Percentiles rank a stretch among this genome's conserved stretches.
Conservation (phyloP, 345 rosid species). For the Limnanthes douglasii region DNA sequence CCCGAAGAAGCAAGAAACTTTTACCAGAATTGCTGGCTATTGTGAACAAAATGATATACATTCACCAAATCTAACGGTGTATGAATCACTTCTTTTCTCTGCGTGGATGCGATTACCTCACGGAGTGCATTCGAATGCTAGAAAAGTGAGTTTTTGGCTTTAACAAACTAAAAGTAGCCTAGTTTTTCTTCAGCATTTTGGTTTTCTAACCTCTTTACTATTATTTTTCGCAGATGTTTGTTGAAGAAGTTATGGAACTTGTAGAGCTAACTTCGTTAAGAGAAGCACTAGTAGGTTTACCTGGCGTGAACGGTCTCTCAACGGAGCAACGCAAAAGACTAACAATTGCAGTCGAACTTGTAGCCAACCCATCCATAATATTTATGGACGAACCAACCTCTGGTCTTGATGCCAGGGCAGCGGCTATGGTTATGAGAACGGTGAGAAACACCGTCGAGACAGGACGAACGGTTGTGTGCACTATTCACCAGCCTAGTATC, state of each 20-base stretch:
- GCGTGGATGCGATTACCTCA: constrained; percentile 50
- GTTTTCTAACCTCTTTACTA: background rate
- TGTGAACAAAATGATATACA: constrained; percentile 68
- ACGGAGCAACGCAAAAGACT: constrained; percentile 55
- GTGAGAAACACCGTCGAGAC: constrained; percentile 62
- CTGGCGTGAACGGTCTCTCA: constrained; percentile 45
- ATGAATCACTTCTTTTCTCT: constrained; percentile 44
- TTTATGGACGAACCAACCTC: constrained; percentile 78
- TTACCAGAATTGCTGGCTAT: constrained; percentile 55
- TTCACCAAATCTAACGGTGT: constrained; percentile 53
- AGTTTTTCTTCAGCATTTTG: background rate
- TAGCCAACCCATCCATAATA: constrained; percentile 59
- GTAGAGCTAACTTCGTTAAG: constrained; percentile 37
- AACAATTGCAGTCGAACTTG: constrained; percentile 57
- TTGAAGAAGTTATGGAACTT: constrained; percentile 70
- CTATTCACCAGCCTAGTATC: constrained; percentile 69
- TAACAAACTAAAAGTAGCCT: background rate
- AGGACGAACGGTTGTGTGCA: constrained; percentile 57
- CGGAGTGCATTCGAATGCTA: constrained; percentile 26
- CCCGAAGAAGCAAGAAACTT: constrained; percentile 57
- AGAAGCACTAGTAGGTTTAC: constrained; percentile 47
- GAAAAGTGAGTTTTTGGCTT: constrained; percentile 19
- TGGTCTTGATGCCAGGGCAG: constrained; percentile 66
- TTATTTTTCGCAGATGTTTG: constrained; percentile 29
- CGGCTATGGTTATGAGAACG: constrained; percentile 69